phyloP scores from a whole-genome alignment of 768 basidiomycete genomes.

The Leccinum subgranulosum region DNA sequence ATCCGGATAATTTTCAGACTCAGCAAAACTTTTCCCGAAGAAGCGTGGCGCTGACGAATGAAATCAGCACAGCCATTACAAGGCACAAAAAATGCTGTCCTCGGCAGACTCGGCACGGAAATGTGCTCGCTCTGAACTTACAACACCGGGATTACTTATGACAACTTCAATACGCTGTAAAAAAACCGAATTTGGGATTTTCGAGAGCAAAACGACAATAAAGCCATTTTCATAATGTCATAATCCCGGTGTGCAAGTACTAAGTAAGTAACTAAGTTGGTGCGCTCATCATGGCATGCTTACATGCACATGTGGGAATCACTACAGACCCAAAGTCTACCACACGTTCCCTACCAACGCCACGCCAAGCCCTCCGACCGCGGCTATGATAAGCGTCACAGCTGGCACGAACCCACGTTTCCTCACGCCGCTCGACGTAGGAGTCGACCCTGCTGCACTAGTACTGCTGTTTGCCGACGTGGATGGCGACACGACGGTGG shows the following conservation, averaged over 20 bases:
- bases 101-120: not conserved
- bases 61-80: not conserved
- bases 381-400: slow-evolving; percentile 8
- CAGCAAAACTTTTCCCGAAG: not conserved
- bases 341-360: slow-evolving; percentile 10
- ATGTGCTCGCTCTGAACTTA: not conserved
- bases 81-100: not conserved
- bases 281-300: no score
- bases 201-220: no score
- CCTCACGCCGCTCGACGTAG: not conserved
- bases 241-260: no score
- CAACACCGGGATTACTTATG: no score
- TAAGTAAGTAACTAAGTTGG: no score
- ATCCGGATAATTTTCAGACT: not conserved
- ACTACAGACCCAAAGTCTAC: not conserved
- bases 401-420: slow-evolving; percentile 3
- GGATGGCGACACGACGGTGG: slow-evolving; percentile 23
- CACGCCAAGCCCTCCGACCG: slow-evolving; percentile 14
- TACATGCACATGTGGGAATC: not conserved
- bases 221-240: no score
- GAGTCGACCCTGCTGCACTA: slow-evolving; percentile 9
- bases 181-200: no score
- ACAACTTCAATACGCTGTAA: no score
- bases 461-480: slow-evolving; percentile 12
- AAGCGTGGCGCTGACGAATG: not conserved